phyloP scores from a whole-genome alignment of 148 eudicot species.

The Chenopodium album region DNA sequence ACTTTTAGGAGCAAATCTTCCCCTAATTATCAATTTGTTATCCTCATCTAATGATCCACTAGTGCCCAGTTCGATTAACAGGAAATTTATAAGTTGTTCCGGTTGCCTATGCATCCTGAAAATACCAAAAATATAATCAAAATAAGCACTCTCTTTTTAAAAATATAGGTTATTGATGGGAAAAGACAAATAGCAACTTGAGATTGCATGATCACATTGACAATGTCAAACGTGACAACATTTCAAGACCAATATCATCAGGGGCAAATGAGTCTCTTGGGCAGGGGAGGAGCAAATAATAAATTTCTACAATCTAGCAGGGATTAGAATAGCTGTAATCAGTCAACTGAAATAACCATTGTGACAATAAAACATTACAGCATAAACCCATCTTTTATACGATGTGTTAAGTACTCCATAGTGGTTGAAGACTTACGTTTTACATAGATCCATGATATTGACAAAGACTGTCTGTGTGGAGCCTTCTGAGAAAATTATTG shows the following conservation, averaged over 20 bases:
- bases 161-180: background rate
- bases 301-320: background rate
- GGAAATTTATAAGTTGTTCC: conserved; percentile 46
- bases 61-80: conserved; percentile 43
- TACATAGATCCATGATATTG: conserved; percentile 46
- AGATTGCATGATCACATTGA: background rate
- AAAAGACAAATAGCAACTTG: background rate
- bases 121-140: background rate
- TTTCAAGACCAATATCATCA: background rate
- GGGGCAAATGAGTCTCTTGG: background rate
- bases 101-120: conserved; percentile 56
- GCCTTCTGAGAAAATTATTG: conserved; percentile 48
- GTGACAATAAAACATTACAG: background rate
- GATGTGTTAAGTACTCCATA: no score
- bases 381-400: no score
- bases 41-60: conserved; percentile 54
- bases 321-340: background rate
- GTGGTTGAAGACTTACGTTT: conserved; percentile 29
- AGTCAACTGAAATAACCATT: background rate
- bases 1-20: conserved; percentile 44
- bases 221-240: background rate
- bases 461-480: conserved; percentile 38
- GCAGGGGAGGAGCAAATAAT: background rate
- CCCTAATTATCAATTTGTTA: conserved; percentile 42
- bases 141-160: background rate